Evolutionary conservation across 139 green algal species (phyloP).

Genomic region (Tetratostichococcus sp.): DNA sequence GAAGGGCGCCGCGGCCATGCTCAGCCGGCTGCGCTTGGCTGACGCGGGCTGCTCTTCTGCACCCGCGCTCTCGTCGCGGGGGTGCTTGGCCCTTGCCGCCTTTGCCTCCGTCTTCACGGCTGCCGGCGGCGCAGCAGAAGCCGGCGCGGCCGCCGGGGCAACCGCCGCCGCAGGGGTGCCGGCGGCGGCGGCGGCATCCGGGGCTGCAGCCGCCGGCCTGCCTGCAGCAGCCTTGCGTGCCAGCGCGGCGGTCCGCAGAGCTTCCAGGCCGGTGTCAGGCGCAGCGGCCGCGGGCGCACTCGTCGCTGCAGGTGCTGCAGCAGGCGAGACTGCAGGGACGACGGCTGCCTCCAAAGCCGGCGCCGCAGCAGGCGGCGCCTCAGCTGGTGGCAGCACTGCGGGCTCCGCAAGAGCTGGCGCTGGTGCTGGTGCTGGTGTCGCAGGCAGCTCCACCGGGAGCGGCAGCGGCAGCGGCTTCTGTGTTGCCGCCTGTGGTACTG

Average conservation of each 20-base stretch:
- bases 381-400: no score
- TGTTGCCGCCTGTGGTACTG: no score
- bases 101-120: background rate
- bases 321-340: no score
- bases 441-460: no score
- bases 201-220: no score
- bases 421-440: background rate
- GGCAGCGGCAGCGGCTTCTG: background rate
- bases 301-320: background rate
- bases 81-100: background rate
- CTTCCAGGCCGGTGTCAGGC: background rate
- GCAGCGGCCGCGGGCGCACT: no score
- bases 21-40: background rate
- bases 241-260: background rate
- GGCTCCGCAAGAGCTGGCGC: no score
- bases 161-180: background rate
- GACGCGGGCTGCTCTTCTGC: background rate
- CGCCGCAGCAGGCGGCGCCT: no score
- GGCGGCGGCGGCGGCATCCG: no score
- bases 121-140: no score
- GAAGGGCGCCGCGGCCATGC: background rate
- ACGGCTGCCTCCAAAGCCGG: no score
- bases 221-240: background rate
- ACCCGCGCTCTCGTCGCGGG: background rate
- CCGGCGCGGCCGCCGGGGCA: no score